Evolutionary conservation across 345 rosid species (phyloP), one percentile per base, ranked within the genome.

Genomic region (Crucihimalaya himalaica): DNA sequence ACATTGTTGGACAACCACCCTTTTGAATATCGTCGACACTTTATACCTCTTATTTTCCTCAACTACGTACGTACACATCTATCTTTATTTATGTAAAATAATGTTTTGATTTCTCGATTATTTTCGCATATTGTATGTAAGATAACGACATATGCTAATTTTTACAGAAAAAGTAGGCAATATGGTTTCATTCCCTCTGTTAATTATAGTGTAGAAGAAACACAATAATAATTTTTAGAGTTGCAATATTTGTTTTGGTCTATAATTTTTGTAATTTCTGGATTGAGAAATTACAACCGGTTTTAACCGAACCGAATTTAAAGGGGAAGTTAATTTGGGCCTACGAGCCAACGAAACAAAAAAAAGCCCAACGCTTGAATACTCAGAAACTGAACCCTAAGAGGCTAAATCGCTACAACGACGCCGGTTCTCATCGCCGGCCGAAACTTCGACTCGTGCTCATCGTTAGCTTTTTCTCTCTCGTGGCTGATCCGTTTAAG

Each of bases 1-100:
- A 87, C 54, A 82, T 84, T 18, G 71, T 82, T 4, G 88, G 94
- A 48, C 80, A 88, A 63, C 81, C 81, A 62, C 97, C 94, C 16
- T 90, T 81, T 43, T 90, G 67, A 84, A 53, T 69, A 3, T n/a
- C 56, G n/a, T 56, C 11, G 5, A 55, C 29, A 21, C 28, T 28
- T 47, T 29, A 32, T 29, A 21, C n/a, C n/a, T 21, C 10, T 58
- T 14, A 20, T 68, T 18, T 18, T 27, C 13, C 8, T 5, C 9
- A 43, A 31, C 35, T 46, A 27, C 31, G 16, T 46, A 27, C 31
- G 16, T 43, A 59, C 21, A 16, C 51, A 23, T 35, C 6, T 35
- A 51, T 51, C 9, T 52, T 52, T 9, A 0, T 37, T n/a, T 37
- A 37, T 37, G 23, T 52, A 27, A 34, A 52, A 68, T 42, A 7